phyloP scores from a whole-genome alignment of 2,329 filamentous ascomycete genomes.

The Zymoseptoria brevis region DNA sequence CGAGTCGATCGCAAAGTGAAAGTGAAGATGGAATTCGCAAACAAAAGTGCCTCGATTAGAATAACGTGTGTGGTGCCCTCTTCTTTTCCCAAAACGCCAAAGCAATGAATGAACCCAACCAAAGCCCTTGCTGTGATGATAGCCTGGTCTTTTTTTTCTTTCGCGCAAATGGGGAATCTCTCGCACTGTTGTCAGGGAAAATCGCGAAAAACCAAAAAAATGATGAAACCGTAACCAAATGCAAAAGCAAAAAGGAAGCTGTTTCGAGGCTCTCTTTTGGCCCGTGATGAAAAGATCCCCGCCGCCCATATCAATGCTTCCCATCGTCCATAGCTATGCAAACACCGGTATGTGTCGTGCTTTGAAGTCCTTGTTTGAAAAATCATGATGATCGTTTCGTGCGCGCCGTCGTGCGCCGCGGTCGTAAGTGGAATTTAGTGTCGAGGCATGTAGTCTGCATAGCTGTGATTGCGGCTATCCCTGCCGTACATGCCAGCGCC shows the following conservation, averaged over 20 bases:
- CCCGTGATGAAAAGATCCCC: background rate
- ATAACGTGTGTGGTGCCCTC: background rate
- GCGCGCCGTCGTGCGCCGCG: background rate
- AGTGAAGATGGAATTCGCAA: background rate
- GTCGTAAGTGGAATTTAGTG: background rate
- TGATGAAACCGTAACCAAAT: constrained; percentile 6
- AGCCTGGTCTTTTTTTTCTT: background rate
- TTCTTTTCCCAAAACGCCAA: constrained; percentile 7
- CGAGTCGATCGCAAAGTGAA: background rate
- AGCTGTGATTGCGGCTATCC: constrained; percentile 11
- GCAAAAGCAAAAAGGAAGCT: background rate
- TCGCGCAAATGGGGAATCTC: constrained; percentile 18
- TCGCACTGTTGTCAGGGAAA: constrained; percentile 7
- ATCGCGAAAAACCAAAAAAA: constrained; percentile 6
- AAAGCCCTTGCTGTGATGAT: background rate
- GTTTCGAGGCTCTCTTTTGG: background rate
- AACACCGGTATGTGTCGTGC: constrained; percentile 4
- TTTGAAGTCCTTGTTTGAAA: background rate
- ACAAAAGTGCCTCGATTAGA: background rate
- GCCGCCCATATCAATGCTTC: background rate
- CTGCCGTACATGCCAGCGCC: constrained; percentile 20
- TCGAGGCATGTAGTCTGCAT: constrained; percentile 4
- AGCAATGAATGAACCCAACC: constrained; percentile 1
- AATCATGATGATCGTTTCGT: background rate
- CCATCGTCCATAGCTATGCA: background rate